phyloP scores from a whole-genome alignment of 306 rosid species.

The Sphenostylis stenocarpa region DNA sequence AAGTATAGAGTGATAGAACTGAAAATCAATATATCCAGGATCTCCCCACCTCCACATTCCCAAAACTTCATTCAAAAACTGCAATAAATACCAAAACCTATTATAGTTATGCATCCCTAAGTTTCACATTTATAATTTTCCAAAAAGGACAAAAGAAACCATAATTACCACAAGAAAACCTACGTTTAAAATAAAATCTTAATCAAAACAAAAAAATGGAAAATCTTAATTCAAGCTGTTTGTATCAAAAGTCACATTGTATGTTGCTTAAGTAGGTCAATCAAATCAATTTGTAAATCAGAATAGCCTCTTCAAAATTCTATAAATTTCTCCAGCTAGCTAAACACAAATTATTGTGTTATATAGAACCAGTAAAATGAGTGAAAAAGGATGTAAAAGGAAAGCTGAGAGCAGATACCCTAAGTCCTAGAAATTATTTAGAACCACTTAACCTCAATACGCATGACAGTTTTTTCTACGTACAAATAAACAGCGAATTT shows the following conservation, averaged over 20 bases:
- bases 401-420: conserved; percentile 18
- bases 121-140: conserved; percentile 5
- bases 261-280: conserved; percentile 13
- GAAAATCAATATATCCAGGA: too few relatives aligned
- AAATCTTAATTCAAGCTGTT: not conserved
- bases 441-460: conserved; percentile 1
- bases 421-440: conserved; percentile 12
- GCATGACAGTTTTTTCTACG: not conserved
- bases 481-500: conserved; percentile 9
- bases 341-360: not conserved
- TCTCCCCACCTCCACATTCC: not conserved
- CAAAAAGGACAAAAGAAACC: not conserved
- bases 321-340: conserved; percentile 4
- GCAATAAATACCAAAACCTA: conserved; percentile 9
- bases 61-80: not conserved
- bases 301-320: not conserved
- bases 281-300: not conserved
- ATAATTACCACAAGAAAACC: not conserved
- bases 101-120: conserved; percentile 7
- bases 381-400: not conserved
- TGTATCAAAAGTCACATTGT: not conserved
- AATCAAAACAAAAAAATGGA: not conserved
- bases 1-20: too few relatives aligned
- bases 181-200: conserved; percentile 8
- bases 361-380: not conserved